These are phyloP conservation scores for Vigna trinervia DNA, from an alignment of 306 rosid species.

Conservation along the genomic window DNA sequence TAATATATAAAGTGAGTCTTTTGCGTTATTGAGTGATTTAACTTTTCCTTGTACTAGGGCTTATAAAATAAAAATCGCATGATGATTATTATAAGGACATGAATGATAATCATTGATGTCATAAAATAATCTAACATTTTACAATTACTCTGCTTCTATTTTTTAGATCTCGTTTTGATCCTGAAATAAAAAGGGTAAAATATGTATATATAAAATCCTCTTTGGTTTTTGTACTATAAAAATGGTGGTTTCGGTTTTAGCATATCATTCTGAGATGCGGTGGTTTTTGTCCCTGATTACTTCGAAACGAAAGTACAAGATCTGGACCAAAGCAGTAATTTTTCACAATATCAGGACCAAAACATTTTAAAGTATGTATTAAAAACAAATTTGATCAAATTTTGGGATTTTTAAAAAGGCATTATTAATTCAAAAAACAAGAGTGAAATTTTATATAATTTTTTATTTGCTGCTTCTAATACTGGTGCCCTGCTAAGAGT, in stretches of 20 bases:
- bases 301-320: not conserved
- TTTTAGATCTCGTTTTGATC: not conserved
- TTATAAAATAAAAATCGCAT: not conserved
- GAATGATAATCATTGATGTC: not conserved
- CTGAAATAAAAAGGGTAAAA: not conserved
- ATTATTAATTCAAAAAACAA: not conserved
- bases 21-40: not conserved
- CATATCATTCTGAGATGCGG: not conserved
- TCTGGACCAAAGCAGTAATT: not conserved
- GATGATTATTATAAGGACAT: not conserved
- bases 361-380: not conserved
- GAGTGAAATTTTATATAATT: not conserved
- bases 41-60: not conserved
- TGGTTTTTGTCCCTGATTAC: not conserved
- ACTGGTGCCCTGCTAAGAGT: constrained; percentile 19
- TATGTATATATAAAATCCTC: not conserved
- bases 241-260: not conserved
- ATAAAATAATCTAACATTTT: not conserved
- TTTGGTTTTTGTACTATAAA: not conserved
- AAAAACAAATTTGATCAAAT: not conserved
- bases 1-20: not conserved
- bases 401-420: not conserved
- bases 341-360: not conserved
- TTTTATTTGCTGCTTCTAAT: not conserved
- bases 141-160: not conserved